Percentiles rank a stretch among this genome's conserved stretches.
Conservation (phyloP, 1,284 basidiomycete genomes). For the Cryptococcus jaspeensis region DNA sequence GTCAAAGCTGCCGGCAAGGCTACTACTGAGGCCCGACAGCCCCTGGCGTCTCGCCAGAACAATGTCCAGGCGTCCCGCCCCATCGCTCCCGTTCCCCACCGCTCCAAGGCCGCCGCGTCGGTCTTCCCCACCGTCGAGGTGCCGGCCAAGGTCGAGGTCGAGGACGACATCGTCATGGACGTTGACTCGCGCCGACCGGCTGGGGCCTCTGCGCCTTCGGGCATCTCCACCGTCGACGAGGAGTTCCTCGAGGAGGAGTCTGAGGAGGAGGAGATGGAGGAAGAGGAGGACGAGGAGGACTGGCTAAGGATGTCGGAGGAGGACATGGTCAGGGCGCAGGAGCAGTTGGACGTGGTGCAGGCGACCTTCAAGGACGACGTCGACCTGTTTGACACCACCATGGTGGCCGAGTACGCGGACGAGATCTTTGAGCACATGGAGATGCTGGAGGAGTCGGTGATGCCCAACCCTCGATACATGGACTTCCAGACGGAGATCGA, state of each 20-base stretch:
- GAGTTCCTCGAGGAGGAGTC: slow-evolving; percentile 20
- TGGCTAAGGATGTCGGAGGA: slow-evolving; percentile 62
- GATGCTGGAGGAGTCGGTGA: slow-evolving; percentile 80
- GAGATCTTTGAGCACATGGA: slow-evolving; percentile 98
- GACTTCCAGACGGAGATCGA: slow-evolving; percentile 89
- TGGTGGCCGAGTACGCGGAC: slow-evolving; percentile 97
- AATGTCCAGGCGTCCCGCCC: slow-evolving; percentile 27
- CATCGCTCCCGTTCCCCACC: slow-evolving; percentile 43
- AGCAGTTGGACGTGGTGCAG: slow-evolving; percentile 46
- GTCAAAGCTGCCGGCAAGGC: slow-evolving; percentile 23
- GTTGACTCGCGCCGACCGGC: slow-evolving; percentile 24
- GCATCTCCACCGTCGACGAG: slow-evolving; percentile 17
- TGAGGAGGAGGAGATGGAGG: slow-evolving; percentile 37
- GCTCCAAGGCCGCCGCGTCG: slow-evolving; percentile 25
- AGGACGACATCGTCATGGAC: slow-evolving; percentile 37
- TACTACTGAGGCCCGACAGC: slow-evolving; percentile 36
- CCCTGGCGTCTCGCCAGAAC: slow-evolving; percentile 29
- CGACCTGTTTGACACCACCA: slow-evolving; percentile 86
- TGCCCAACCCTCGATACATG: slow-evolving; percentile 96
- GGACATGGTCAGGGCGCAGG: slow-evolving; percentile 35
- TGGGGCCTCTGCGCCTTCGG: slow-evolving; percentile 1
- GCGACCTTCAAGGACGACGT: slow-evolving; percentile 64
- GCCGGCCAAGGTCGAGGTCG: slow-evolving; percentile 9
- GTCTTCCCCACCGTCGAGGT: slow-evolving; percentile 11
- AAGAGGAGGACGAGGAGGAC: slow-evolving; percentile 61